Base-by-base conservation (phyloP, 2,329 filamentous ascomycete species). In the Ceratocystiopsis brevicomis region DNA sequence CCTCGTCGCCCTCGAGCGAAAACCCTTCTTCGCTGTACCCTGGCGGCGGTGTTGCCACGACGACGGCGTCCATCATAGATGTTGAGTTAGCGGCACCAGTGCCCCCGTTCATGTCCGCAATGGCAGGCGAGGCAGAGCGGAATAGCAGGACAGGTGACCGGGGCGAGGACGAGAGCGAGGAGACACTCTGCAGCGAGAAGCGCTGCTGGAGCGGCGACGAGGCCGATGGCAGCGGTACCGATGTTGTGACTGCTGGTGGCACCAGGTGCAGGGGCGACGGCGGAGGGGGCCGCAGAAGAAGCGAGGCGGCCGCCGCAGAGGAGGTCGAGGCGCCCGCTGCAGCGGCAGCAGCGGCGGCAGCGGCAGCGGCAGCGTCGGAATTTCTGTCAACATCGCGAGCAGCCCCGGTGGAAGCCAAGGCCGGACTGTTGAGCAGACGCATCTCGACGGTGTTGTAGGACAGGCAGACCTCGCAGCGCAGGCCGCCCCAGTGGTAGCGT, bases 401-500 rank as follows among this genome's bases (percentile, higher is more conserved):
- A 4, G 19, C 19, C 4, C 19, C 25, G 25, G 25, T 30, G 25
- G 25, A 4, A 9, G 25, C 25, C 25, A 30, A 11, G 1, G 34
- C 30, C 34, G 73, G 71, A 30, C 76, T 61, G 36, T 80, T 72
- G 13, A 59, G 45, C 10, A 59, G 48, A 45, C 72, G 71, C 21
- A 80, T 58, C 53, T 81, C 72, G 15, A 70, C 72, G 0, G 78
- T 82, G 53, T 82, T 82, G 53, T 80, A 82, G 3, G 76, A 81
- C 37, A 68, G 64, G 54, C 78, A 82, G 34, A 79, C 73, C 14
- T 69, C 77, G 57, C 90, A 98, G 59, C 93, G 94, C 39, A 94
- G 66, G 0, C 90, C 90, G 5, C 96, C 66, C 85, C 90, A 98
- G 60, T 98, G 90, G 56, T 92, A 98, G 30, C 73, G 71, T 18